Percentiles rank a stretch among this genome's conserved stretches.
These are phyloP conservation scores for Candida piceae DNA, from an alignment of 805 yeast species.

Conservation along the genomic window DNA sequence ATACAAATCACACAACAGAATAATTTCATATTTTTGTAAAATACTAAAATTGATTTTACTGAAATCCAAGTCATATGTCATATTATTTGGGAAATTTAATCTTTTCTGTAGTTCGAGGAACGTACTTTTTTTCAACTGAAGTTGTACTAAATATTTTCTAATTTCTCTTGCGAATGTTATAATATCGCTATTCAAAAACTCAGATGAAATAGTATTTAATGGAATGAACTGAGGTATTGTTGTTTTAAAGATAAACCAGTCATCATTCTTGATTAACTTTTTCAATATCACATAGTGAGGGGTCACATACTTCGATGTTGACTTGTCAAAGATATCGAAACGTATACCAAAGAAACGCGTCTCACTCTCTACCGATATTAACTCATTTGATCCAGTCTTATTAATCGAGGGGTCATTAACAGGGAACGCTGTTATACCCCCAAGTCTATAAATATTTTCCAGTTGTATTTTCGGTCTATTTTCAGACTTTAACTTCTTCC, in stretches of 20 bases:
- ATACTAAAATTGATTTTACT: conserved; percentile 23
- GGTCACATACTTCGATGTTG: conserved; percentile 25
- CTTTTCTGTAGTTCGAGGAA: conserved; percentile 11
- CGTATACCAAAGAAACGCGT: conserved; percentile 41
- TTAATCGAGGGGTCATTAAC: conserved; percentile 32
- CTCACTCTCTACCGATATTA: conserved; percentile 8
- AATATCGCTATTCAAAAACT: conserved; percentile 23
- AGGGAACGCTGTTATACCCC: conserved; percentile 49
- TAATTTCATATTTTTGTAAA: conserved; percentile 14
- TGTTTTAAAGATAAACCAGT: conserved; percentile 31
- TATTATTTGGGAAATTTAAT: conserved; percentile 8
- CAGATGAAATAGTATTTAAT: conserved; percentile 16
- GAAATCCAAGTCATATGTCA: conserved; percentile 25
- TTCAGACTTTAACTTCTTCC: conserved; percentile 22
- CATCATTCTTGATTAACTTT: conserved; percentile 19
- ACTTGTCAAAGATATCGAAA: conserved; percentile 38
- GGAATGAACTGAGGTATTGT: conserved; percentile 32
- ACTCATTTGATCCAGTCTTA: neutral
- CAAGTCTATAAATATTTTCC: conserved; percentile 45
- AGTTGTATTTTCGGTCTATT: conserved; percentile 25
- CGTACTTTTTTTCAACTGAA: conserved; percentile 17
- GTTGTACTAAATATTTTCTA: conserved; percentile 20
- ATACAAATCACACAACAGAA: conserved; percentile 20
- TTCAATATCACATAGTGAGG: conserved; percentile 48
- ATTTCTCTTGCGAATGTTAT: conserved; percentile 22